A percentile compares a stretch with the other conserved stretches of the same genome.
phyloP scores from a whole-genome alignment of 306 rosid genomes.

The Hippophae rhamnoides region DNA sequence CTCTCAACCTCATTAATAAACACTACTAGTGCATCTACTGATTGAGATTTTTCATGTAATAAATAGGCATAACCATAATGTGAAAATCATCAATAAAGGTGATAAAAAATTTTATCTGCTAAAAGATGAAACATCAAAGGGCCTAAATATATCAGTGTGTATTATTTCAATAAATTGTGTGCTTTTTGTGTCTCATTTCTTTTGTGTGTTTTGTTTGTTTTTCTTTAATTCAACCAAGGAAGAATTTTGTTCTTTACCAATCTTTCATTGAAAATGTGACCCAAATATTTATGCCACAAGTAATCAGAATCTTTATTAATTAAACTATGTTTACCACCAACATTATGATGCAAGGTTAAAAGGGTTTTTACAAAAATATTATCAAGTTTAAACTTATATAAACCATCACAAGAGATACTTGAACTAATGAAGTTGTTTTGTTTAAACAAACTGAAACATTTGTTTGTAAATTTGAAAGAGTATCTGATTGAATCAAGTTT shows the following conservation, averaged over 20 bases:
- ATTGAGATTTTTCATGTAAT: not conserved
- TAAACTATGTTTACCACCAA: not conserved
- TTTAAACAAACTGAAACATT: not conserved
- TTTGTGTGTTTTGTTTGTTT: not conserved
- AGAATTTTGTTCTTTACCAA: not conserved
- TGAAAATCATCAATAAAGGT: too few relatives aligned
- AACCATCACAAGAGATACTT: not conserved
- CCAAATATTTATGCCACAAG: constrained; percentile 1
- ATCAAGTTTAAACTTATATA: too few relatives aligned
- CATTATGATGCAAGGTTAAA: too few relatives aligned
- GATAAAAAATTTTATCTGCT: not conserved
- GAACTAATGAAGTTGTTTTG: not conserved
- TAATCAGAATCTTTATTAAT: not conserved
- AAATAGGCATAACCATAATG: not conserved
- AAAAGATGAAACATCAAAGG: not conserved
- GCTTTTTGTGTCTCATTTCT: not conserved
- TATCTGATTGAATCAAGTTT: not conserved
- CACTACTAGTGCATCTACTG: too few relatives aligned
- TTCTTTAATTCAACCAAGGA: not conserved
- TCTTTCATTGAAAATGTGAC: not conserved
- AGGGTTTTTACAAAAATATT: too few relatives aligned
- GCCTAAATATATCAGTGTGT: not conserved
- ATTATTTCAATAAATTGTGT: not conserved
- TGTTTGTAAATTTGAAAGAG: not conserved
- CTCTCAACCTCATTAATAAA: too few relatives aligned